Conservation (phyloP, 2,329 filamentous ascomycete genomes). For the Fusarium brachygibbosum region DNA sequence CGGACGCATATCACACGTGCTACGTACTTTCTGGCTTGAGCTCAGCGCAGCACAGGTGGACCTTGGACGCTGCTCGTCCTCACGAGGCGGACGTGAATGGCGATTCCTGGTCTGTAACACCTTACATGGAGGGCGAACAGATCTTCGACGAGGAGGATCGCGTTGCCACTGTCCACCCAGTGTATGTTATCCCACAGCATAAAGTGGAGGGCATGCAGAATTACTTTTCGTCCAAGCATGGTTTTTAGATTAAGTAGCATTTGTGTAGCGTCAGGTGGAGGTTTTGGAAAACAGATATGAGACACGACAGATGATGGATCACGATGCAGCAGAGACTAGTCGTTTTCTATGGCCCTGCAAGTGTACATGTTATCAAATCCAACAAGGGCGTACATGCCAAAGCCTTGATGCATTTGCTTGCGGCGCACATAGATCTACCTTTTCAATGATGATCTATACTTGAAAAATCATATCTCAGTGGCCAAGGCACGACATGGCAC, state of each 20-base stretch:
- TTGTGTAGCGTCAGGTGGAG: constrained; percentile 9
- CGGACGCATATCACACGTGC: constrained; percentile 93
- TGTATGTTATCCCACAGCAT: constrained; percentile 85
- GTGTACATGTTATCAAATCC: constrained; percentile 7
- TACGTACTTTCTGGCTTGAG: constrained; percentile 91
- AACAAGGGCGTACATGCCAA: constrained; percentile 3
- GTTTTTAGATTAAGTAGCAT: constrained; percentile 61
- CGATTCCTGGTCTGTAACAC: constrained; percentile 62
- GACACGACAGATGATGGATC: constrained; percentile 22
- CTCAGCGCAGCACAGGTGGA: constrained; percentile 79
- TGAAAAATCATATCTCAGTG: constrained; percentile 23
- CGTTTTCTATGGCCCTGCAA: background rate
- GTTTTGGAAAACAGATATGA: constrained; percentile 3
- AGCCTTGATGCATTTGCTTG: constrained; percentile 10
- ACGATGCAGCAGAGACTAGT: constrained; percentile 10
- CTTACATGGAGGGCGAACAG: constrained; percentile 67
- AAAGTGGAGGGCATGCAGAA: constrained; percentile 73
- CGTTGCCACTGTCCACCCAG: constrained; percentile 80
- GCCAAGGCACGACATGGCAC: constrained; percentile 42
- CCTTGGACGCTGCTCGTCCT: constrained; percentile 55
- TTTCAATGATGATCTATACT: constrained; percentile 14
- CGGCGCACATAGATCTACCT: constrained; percentile 23
- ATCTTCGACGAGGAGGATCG: constrained; percentile 79
- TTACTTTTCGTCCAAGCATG: constrained; percentile 73
- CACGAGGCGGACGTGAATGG: constrained; percentile 53